phyloP scores from a whole-genome alignment of 2,329 filamentous ascomycete genomes.

The Botrytis squamosa region DNA sequence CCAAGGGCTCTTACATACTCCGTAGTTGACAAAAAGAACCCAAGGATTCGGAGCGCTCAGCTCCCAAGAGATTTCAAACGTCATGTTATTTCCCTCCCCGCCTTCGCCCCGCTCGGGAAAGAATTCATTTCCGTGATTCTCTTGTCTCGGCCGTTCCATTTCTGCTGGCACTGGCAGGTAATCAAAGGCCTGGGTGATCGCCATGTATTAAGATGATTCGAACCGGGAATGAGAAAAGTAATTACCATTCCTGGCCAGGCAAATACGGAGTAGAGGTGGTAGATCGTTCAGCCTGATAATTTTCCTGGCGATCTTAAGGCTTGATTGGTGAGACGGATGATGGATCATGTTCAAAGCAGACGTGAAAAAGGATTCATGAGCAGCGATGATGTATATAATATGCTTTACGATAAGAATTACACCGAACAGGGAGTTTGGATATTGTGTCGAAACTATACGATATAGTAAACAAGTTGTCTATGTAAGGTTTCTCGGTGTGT shows the following conservation, averaged over 20 bases:
- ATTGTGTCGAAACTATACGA: not conserved
- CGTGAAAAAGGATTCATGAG: not conserved
- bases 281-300: not conserved
- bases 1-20: not conserved
- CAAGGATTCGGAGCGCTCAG: not conserved
- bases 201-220: not conserved
- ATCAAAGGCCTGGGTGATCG: not conserved
- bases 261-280: not conserved
- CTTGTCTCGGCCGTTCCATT: constrained; percentile 7
- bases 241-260: not conserved
- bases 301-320: not conserved
- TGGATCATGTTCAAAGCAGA: not conserved
- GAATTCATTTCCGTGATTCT: not conserved
- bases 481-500: no score
- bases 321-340: not conserved
- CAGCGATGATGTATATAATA: not conserved
- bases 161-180: not conserved
- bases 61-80: not conserved
- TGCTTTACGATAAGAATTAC: not conserved
- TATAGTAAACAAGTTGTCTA: not conserved
- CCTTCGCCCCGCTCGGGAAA: not conserved
- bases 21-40: not conserved
- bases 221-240: not conserved
- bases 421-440: not conserved
- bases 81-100: not conserved